Percentiles rank a stretch among this genome's conserved stretches.
phyloP scores from a whole-genome alignment of 148 eudicot genomes.

The Drosera capensis region DNA sequence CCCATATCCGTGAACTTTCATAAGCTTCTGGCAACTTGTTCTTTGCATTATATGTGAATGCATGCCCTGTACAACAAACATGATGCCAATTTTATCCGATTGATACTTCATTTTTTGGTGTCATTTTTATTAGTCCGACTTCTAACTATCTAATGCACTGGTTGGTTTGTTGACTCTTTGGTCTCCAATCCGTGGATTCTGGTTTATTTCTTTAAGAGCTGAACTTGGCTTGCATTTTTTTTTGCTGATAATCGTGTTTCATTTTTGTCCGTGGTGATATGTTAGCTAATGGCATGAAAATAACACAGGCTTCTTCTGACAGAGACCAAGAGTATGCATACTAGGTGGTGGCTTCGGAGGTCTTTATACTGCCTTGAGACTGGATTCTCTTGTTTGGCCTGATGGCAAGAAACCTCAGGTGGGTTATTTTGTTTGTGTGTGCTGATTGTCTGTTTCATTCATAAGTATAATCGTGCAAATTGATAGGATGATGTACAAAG shows the following conservation, averaged over 20 bases:
- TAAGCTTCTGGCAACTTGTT: no score
- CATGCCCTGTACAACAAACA: no score
- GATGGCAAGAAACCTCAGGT: slow-evolving; percentile 95
- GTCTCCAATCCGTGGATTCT: neutral
- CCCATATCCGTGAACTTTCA: no score
- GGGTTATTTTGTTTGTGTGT: slow-evolving; percentile 3
- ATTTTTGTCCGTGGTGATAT: neutral
- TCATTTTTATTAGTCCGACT: neutral
- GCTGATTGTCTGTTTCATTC: neutral
- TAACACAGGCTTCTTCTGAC: slow-evolving; percentile 7
- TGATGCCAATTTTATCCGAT: no score
- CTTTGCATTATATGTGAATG: no score
- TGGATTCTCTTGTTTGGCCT: slow-evolving; percentile 94
- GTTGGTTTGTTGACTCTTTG: neutral
- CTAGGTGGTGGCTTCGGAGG: slow-evolving; percentile 99
- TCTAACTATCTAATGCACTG: neutral
- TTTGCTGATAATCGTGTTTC: neutral
- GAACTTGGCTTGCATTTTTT: no score
- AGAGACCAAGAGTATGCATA: slow-evolving; percentile 95
- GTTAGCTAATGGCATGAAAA: neutral
- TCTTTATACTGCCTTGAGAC: slow-evolving; percentile 79
- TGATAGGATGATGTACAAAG: no score
- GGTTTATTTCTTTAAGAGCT: neutral
- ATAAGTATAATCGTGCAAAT: no score
- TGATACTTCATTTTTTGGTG: neutral